Base-by-base conservation (phyloP, 2,329 filamentous ascomycete genomes). In the Gaeumannomyces tritici region DNA sequence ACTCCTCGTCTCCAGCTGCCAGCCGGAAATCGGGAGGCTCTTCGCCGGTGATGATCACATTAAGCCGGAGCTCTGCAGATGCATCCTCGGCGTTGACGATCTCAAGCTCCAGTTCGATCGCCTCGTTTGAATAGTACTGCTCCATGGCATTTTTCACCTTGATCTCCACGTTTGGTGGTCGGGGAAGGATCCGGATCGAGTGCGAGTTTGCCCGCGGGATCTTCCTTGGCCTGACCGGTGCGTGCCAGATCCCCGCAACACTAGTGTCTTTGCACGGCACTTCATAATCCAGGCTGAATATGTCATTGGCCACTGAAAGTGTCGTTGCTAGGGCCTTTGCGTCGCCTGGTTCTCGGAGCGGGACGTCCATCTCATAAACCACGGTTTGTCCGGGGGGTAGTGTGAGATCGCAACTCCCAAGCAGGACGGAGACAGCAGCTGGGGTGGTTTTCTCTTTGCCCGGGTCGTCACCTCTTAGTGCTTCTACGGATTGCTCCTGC, bases 111-210 rank as follows among this genome's bases (percentile, higher is more conserved):
- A 98, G 73, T 8, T 78, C 77, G 31, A 97, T 83, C 0, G 78
- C 73, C 75, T 99, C 95, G 68, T 96, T 89, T 1, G 89, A 90
- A 71, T 96, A 98, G 73, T 93, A 96, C 62, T 92, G 87, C 15
- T 85, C 81, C 63, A 82, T 78, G 9, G 88, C 74, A 55, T 85
- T 81, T 2, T 83, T 78, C 12, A 91, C 76, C 29, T 78, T 82
- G 57, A 99, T 84, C 67, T 91, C 87, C 77, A 99, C 86, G 74
- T 97, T 98, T 0, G 95, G 95, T 31, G 93, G 95, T 66, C 96
- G 90, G 1, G 95, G 93, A 62, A 92, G 80, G 28, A 99, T 86
- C 62, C 85, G 87, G 62, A 96, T 83, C 2, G 77, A 76, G 42
- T 83, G 78, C 11, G 83, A 75, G 58, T 82, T 77, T 13, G 74